phyloP scores from a whole-genome alignment of 1,139 yeast genomes.

The Candida tropicalis region DNA sequence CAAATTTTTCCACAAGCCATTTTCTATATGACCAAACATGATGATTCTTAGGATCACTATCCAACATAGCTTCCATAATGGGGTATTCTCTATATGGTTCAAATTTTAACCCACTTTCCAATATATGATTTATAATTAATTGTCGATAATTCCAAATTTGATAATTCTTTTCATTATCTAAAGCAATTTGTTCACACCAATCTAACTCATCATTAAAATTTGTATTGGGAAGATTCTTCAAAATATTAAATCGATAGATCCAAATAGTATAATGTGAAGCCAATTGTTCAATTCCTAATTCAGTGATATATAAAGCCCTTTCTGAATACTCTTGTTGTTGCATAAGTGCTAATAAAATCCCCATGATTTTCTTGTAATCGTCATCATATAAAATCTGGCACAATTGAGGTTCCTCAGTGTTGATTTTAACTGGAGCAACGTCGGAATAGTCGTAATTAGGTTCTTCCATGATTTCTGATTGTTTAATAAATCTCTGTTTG shows the following conservation, averaged over 20 bases:
- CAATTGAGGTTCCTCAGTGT: constrained; percentile 53
- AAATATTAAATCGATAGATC: constrained; percentile 70
- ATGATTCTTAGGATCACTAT: constrained; percentile 84
- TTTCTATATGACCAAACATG: constrained; percentile 95
- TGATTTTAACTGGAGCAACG: constrained; percentile 40
- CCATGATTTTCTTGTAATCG: constrained; percentile 66
- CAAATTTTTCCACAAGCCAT: constrained; percentile 69
- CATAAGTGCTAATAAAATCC: constrained; percentile 64
- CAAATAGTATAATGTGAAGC: constrained; percentile 95
- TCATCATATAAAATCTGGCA: constrained; percentile 80
- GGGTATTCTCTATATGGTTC: constrained; percentile 61
- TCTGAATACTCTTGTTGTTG: constrained; percentile 61
- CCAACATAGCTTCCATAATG: constrained; percentile 64
- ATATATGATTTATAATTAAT: constrained; percentile 45
- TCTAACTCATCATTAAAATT: constrained; percentile 55
- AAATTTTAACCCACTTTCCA: constrained; percentile 28
- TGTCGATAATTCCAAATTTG: constrained; percentile 96
- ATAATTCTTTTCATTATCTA: constrained; percentile 84
- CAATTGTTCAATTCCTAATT: constrained; percentile 60
- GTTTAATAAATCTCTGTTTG: not conserved
- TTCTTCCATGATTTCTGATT: constrained; percentile 13
- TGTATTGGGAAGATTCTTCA: constrained; percentile 39
- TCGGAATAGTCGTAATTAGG: constrained; percentile 35
- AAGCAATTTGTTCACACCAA: constrained; percentile 79
- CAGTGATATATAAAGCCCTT: constrained; percentile 71